Evolutionary conservation across 345 rosid genomes (phyloP).

Genomic region (Moricandia arvensis): DNA sequence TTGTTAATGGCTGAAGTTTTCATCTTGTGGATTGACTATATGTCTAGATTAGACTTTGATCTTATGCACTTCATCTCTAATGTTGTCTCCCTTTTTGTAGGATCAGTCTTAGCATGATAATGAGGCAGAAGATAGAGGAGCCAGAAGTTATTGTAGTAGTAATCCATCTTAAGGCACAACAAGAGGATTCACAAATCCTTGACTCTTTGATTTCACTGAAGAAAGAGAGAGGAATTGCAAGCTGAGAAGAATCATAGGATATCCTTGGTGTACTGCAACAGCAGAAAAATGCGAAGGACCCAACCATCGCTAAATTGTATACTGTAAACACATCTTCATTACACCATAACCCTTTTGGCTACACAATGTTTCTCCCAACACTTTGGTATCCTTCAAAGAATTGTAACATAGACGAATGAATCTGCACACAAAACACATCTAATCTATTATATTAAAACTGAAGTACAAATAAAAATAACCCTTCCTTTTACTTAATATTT

Average conservation of each 20-base stretch:
- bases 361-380: too few species aligned
- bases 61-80: not conserved
- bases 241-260: not conserved
- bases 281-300: too few species aligned
- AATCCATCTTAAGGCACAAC: not conserved
- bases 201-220: not conserved
- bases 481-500: too few species aligned
- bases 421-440: too few species aligned
- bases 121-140: constrained; percentile 70
- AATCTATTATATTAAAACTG: too few species aligned
- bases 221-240: not conserved
- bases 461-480: too few species aligned
- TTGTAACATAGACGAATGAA: too few species aligned
- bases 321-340: too few species aligned
- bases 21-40: not conserved
- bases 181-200: not conserved
- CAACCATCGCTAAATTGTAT: too few species aligned
- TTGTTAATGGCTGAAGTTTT: not conserved
- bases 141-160: constrained; percentile 35
- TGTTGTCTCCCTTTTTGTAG: constrained; percentile 36
- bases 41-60: not conserved
- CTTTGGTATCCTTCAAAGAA: too few species aligned
- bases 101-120: constrained; percentile 75
- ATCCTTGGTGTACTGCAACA: not conserved
- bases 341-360: too few species aligned